phyloP scores from a whole-genome alignment of 352 stramenopile genomes.

The Globisporangium lucens region DNA sequence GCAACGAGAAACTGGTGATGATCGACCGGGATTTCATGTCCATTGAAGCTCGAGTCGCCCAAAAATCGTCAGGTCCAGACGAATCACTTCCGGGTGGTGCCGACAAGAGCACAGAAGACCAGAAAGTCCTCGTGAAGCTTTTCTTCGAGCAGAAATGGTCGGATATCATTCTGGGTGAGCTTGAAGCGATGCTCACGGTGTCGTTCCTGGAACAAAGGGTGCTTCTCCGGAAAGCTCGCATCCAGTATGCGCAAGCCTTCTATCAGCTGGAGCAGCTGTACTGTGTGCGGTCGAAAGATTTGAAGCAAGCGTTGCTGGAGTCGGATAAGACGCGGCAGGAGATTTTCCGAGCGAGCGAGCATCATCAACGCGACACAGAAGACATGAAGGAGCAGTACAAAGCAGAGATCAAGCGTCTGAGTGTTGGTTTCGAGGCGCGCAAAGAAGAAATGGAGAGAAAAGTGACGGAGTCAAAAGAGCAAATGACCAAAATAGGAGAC shows the following conservation, averaged over 20 bases:
- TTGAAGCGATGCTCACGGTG: conserved; percentile 84
- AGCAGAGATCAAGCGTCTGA: conserved; percentile 47
- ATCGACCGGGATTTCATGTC: conserved; percentile 69
- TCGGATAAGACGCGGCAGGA: conserved; percentile 37
- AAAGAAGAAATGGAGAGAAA: conserved; percentile 73
- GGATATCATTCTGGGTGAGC: conserved; percentile 81
- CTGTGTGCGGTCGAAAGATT: conserved; percentile 29
- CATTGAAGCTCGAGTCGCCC: conserved; percentile 40
- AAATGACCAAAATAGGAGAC: conserved; percentile 89
- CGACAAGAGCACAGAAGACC: conserved; percentile 13
- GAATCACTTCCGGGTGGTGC: not conserved
- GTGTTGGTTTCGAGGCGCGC: conserved; percentile 40
- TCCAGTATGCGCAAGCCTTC: conserved; percentile 80
- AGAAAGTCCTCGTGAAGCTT: conserved; percentile 49
- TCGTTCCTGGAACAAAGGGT: conserved; percentile 89
- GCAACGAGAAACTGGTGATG: conserved; percentile 47
- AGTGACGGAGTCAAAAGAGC: conserved; percentile 63
- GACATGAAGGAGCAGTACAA: conserved; percentile 48
- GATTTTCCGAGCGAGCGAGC: conserved; percentile 27
- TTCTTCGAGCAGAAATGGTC: conserved; percentile 91
- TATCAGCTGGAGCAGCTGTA: conserved; percentile 62
- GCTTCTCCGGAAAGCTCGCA: conserved; percentile 72
- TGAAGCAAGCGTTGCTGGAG: conserved; percentile 32
- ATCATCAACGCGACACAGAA: conserved; percentile 37
- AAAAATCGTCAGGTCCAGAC: conserved; percentile 19